These are phyloP conservation scores for Penicillium sp. DNA, from an alignment of 2,329 filamentous ascomycete species.

Conservation along the genomic window DNA sequence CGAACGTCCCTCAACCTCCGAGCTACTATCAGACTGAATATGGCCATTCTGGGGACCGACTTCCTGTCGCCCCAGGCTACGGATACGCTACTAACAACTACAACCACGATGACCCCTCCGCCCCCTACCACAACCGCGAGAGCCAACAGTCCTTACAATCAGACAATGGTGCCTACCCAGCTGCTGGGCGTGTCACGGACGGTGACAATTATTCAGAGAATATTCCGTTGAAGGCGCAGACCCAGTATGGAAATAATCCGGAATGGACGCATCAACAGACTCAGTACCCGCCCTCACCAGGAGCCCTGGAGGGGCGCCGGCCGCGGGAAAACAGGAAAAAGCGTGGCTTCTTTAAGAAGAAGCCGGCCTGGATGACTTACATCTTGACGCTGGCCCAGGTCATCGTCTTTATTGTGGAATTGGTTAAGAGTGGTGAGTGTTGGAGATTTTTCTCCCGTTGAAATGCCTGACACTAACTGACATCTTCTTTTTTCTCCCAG, in stretches of 20 bases:
- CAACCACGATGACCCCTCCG: conserved; percentile 42
- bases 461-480: background rate
- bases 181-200: conserved; percentile 31
- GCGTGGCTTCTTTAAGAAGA: conserved; percentile 54
- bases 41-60: conserved; percentile 34
- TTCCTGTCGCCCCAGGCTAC: conserved; percentile 19
- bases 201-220: conserved; percentile 41
- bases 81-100: conserved; percentile 26
- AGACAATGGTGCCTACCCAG: conserved; percentile 30
- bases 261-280: conserved; percentile 44
- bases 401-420: conserved; percentile 80
- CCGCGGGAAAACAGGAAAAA: conserved; percentile 25
- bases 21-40: conserved; percentile 34
- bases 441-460: background rate
- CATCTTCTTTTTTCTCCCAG: conserved; percentile 40
- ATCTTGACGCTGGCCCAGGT: conserved; percentile 71
- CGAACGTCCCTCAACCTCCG: conserved; percentile 33
- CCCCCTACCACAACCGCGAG: conserved; percentile 36
- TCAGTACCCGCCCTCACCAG: conserved; percentile 49
- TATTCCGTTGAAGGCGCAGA: conserved; percentile 38
- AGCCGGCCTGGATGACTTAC: conserved; percentile 76
- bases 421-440: conserved; percentile 70
- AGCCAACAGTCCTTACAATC: conserved; percentile 38
- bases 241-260: conserved; percentile 35
- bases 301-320: conserved; percentile 31